Percentiles rank a stretch among this genome's conserved stretches.
phyloP scores from a whole-genome alignment of 202 grass and related monocot genomes.

The Zizania palustris region DNA sequence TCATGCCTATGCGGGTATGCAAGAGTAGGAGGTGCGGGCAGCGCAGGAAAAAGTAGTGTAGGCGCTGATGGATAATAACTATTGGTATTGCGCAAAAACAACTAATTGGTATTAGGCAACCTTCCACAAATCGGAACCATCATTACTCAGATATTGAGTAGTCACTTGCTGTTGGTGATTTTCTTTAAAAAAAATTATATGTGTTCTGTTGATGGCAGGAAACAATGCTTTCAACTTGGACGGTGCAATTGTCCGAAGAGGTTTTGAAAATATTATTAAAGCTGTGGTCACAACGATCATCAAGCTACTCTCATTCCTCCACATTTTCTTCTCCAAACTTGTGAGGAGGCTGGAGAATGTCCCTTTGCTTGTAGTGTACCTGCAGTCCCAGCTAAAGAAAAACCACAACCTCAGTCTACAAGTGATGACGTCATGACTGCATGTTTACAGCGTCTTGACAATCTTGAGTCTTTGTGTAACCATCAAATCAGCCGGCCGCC shows the following conservation, averaged over 20 bases:
- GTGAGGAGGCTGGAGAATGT: slow-evolving; percentile 46
- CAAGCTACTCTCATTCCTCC: slow-evolving; percentile 59
- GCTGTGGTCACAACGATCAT: slow-evolving; percentile 49
- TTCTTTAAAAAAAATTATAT: neutral
- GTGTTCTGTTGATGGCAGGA: slow-evolving; percentile 25
- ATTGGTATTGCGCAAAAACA: slow-evolving; percentile 40
- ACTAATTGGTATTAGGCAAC: slow-evolving; percentile 20
- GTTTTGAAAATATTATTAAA: slow-evolving; percentile 38
- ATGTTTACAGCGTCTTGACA: slow-evolving; percentile 68
- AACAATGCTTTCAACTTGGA: slow-evolving; percentile 30
- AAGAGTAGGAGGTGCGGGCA: too few species aligned
- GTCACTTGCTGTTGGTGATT: neutral
- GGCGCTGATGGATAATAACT: too few species aligned
- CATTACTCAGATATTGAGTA: slow-evolving; percentile 34
- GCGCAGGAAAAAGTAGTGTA: too few species aligned
- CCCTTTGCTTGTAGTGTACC: neutral
- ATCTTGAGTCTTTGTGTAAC: slow-evolving; percentile 67
- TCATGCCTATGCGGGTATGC: too few species aligned
- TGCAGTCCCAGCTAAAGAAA: slow-evolving; percentile 36
- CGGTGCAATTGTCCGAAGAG: slow-evolving; percentile 5
- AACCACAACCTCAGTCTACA: slow-evolving; percentile 21
- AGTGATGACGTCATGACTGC: slow-evolving; percentile 35
- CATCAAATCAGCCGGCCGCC: slow-evolving; percentile 62
- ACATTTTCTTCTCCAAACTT: slow-evolving; percentile 42
- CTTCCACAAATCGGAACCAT: slow-evolving; percentile 36